Evolutionary conservation across 257 asterid genomes (phyloP).

Genomic region (Scutellaria barbata): DNA sequence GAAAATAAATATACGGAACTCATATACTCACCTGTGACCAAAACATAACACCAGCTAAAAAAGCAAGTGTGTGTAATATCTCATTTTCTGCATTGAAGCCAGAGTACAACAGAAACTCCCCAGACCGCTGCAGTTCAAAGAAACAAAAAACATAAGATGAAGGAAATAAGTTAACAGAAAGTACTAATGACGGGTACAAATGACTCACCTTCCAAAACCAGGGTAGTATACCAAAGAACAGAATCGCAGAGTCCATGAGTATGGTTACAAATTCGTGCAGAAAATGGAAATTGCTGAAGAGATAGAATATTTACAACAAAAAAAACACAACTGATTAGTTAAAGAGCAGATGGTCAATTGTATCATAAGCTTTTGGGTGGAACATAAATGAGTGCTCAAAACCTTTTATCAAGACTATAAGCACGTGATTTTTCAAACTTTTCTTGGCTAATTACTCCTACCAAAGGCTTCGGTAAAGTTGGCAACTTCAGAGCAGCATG

Average conservation of each 20-base stretch:
- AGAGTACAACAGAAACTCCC: slow-evolving; percentile 61
- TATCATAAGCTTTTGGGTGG: slow-evolving; percentile 12
- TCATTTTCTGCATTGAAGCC: slow-evolving; percentile 84
- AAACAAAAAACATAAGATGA: slow-evolving; percentile 16
- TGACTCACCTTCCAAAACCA: slow-evolving; percentile 96
- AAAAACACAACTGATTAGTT: slow-evolving; percentile 28
- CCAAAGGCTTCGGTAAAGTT: slow-evolving; percentile 81
- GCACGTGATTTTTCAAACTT: slow-evolving; percentile 95
- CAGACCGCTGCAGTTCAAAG: slow-evolving; percentile 65
- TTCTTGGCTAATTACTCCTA: slow-evolving; percentile 88
- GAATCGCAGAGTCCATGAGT: slow-evolving; percentile 82
- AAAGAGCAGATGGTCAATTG: slow-evolving; percentile 4
- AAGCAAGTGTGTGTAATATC: slow-evolving; percentile 79
- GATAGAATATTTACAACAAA: slow-evolving; percentile 30
- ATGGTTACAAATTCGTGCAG: slow-evolving; percentile 79
- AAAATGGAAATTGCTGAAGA: slow-evolving; percentile 81
- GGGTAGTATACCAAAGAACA: slow-evolving; percentile 81
- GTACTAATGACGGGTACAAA: slow-evolving; percentile 16
- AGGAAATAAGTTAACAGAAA: slow-evolving; percentile 20
- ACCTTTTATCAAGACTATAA: slow-evolving; percentile 97
- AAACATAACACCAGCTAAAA: slow-evolving; percentile 89
- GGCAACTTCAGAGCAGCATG: slow-evolving; percentile 87
- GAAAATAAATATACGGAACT: slow-evolving; percentile 16
- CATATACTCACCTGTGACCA: slow-evolving; percentile 84
- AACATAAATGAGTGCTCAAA: slow-evolving; percentile 21